Base-by-base conservation (phyloP, 2,329 filamentous ascomycete genomes). In the Acarospora socialis region DNA sequence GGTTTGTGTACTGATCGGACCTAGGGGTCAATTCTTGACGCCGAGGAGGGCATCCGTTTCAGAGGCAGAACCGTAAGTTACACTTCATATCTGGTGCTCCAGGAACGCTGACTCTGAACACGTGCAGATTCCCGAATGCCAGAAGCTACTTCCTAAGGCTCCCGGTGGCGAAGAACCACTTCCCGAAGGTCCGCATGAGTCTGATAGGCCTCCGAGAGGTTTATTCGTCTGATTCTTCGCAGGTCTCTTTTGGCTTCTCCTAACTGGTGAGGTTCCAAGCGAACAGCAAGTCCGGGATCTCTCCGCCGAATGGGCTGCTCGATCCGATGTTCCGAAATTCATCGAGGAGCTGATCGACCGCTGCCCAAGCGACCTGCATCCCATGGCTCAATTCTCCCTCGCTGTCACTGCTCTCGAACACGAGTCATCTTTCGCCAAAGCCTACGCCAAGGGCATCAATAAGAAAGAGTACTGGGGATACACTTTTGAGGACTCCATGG, bases 391-490 rank as follows among this genome's bases (percentile, higher is more conserved):
- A 69, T 92, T 98, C 73, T 95, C 90, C 38, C 70, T 98, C 53
- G 90, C 90, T 53, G 84, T 98, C 52, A 93, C 81, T 49, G 90
- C 90, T 55, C 86, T 98, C 55, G 90, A 98, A 77, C 86, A 93
- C 65, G 87, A 92, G 60, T 95, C 90, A 43, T 75, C 81, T 45
- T 98, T 98, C 65, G 78, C 90, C 60, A 93, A 94, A 73, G 90
- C 90, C 52, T 98, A 98, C 59, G 87, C 86, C 54, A 92, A 92
- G 75, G 90, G 90, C 56, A 82, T 98, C 56, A 90, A 87, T 77
- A 98, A 98, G 81, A 82, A 86, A 64, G 84, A 95, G 51, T 98
- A 98, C 81, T 98, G 90, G 90, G 76, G 78, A 63, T 86, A 95
- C 73, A 94, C 86, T 50, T 98, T 92, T 54, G 90, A 98, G 75